These are phyloP conservation scores for Heritiera littoralis DNA, from an alignment of 345 rosid species.

Conservation along the genomic window DNA sequence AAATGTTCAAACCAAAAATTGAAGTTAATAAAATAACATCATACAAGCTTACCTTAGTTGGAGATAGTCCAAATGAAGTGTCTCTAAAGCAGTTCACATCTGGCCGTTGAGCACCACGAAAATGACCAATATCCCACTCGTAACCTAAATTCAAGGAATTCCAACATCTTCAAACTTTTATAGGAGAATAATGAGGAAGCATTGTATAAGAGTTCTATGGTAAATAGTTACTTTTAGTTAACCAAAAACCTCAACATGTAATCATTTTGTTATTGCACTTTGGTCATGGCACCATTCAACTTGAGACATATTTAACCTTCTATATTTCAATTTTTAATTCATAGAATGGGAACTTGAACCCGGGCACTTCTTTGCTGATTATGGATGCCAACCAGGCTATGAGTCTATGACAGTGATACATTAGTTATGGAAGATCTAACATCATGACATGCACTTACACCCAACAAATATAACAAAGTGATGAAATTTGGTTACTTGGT, in stretches of 20 bases:
- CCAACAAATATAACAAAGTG: slow-evolving; percentile 8
- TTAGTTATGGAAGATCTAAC: background rate
- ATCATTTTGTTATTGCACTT: background rate
- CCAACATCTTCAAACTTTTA: slow-evolving; percentile 22
- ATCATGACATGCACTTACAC: background rate
- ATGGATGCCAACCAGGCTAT: background rate
- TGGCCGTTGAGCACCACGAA: slow-evolving; percentile 72
- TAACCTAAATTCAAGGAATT: slow-evolving; percentile 57
- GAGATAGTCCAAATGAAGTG: slow-evolving; percentile 70
- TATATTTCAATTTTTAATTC: slow-evolving; percentile 1
- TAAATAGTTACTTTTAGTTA: background rate
- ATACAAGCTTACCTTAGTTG: slow-evolving; percentile 49
- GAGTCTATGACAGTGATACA: background rate
- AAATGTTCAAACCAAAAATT: slow-evolving; percentile 1
- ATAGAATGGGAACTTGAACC: background rate
- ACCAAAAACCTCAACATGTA: background rate
- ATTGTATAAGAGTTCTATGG: background rate
- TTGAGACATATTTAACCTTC: background rate
- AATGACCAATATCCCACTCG: slow-evolving; percentile 99
- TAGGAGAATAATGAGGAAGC: background rate
- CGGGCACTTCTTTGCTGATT: background rate
- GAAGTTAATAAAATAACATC: background rate
- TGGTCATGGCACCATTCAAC: slow-evolving; percentile 7
- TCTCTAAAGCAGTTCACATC: slow-evolving; percentile 90
- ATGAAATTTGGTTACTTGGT: slow-evolving; percentile 4